A percentile compares a stretch with the other conserved stretches of the same genome.
phyloP scores from a whole-genome alignment of 768 basidiomycete species.

The Mrakia blollopis region DNA sequence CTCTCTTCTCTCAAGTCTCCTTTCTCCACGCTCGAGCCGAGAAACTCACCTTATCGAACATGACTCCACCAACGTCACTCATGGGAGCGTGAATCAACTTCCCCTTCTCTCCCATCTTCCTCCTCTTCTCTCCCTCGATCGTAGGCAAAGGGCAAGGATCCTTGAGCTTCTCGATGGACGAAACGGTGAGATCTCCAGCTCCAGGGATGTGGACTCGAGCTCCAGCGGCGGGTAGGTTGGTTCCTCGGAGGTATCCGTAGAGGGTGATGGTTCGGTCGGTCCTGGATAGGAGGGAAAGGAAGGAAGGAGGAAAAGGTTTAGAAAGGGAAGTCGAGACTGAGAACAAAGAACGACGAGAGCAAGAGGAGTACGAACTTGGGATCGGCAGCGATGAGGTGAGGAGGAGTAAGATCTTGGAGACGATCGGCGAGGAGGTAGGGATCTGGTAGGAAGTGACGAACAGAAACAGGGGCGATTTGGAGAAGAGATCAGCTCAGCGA shows the following conservation, averaged over 20 bases:
- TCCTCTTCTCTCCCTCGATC: slow-evolving; percentile 74
- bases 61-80: slow-evolving; percentile 94
- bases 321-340: background rate
- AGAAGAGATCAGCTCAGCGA: background rate
- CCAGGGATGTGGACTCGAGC: slow-evolving; percentile 86
- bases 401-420: slow-evolving; percentile 86
- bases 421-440: slow-evolving; percentile 93
- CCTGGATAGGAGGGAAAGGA: background rate
- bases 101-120: slow-evolving; percentile 92
- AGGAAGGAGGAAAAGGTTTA: background rate
- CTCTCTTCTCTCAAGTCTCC: too few relatives aligned
- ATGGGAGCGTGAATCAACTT: slow-evolving; percentile 94
- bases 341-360: background rate
- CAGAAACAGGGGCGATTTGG: background rate
- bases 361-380: slow-evolving; percentile 67
- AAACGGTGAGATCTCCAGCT: slow-evolving; percentile 79
- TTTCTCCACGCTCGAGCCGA: background rate
- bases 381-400: slow-evolving; percentile 70
- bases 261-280: slow-evolving; percentile 76
- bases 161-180: slow-evolving; percentile 65
- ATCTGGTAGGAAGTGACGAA: slow-evolving; percentile 48
- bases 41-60: slow-evolving; percentile 69
- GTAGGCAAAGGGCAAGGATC: slow-evolving; percentile 96
- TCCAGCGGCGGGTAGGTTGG: slow-evolving; percentile 47
- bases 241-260: slow-evolving; percentile 88